phyloP scores from a whole-genome alignment of 176 grass and related monocot species.

The Rhipidocladum racemiflorum region DNA sequence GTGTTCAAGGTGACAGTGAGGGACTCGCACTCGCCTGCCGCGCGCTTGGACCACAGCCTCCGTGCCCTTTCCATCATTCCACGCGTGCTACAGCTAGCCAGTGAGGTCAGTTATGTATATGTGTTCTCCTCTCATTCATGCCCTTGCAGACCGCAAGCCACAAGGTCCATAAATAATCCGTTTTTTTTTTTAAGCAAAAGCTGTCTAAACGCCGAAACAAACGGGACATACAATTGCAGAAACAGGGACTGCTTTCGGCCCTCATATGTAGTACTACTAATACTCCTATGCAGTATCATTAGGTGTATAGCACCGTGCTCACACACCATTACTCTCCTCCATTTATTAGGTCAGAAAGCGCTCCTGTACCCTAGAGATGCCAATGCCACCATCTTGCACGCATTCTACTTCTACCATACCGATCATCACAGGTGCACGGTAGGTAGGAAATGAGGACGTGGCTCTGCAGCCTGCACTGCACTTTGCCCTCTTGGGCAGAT shows the following conservation, averaged over 20 bases:
- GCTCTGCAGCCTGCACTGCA: not conserved
- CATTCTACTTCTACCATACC: not conserved
- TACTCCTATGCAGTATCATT: too few species aligned
- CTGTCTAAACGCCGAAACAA: too few species aligned
- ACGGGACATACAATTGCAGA: too few species aligned
- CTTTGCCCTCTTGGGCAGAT: not conserved
- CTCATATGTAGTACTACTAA: not conserved
- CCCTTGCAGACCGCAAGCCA: not conserved
- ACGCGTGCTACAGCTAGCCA: not conserved
- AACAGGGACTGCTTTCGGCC: not conserved
- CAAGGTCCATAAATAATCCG: too few species aligned
- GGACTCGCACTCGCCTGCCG: not conserved
- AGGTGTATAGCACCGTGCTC: not conserved
- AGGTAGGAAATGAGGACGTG: not conserved
- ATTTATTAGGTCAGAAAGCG: not conserved
- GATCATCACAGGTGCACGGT: not conserved
- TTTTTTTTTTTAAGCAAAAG: too few species aligned
- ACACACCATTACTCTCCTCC: not conserved
- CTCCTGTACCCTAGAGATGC: not conserved
- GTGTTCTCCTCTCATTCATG: not conserved
- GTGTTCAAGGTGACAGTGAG: not conserved
- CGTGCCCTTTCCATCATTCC: not conserved
- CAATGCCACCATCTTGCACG: not conserved
- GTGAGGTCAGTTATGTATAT: not conserved
- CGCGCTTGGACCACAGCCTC: constrained; percentile 2